Base-by-base conservation (phyloP, 2,329 filamentous ascomycete species). In the Aspergillus hiratsukae region DNA sequence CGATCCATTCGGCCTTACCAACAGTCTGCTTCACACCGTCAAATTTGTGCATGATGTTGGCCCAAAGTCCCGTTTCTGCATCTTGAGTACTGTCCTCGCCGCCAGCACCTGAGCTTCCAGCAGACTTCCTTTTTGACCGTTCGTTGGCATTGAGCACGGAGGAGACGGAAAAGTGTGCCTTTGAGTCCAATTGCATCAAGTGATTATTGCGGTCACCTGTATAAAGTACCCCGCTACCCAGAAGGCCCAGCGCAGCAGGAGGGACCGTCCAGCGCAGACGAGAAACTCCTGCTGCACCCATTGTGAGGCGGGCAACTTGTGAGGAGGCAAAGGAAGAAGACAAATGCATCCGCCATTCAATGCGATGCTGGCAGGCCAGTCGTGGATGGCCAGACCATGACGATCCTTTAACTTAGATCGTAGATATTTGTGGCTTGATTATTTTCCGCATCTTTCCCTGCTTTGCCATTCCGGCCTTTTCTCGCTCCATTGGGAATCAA, bases 21-120 rank as follows among this genome's bases (percentile, higher is more conserved):
- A 79, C 70, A 1, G 75, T 73, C 29, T 76, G 69, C 56, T 72
- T 73, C 19, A 74, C 69, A 48, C 64, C 69, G 28, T 73, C 69
- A 27, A 80, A 71, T 57, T 75, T 77, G 3, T 71, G 64, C 14
- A 84, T 81, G 52, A 90, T 80, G 21, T 78, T 70, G 3, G 70
- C 64, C 78, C 78, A 80, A 11, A 78, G 75, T 6, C 66, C 67
- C 46, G 70, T 64, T 9, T 72, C 67, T 25, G 67, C 61, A 54
- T 69, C 45, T 3, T 53, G 35, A 7, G 41, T 56, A 50, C 56
- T 59, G 17, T 53, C 35, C 37, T 52, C 50, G 25, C 56, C 51
- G 45, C 27, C 51, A 31, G 55, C 55, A 45, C 51, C 61, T 55
- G 60, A 57, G 63, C 58, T 61, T 52, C 58, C 57, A 4, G 61